Percentiles rank a stretch among this genome's conserved stretches.
phyloP scores from a whole-genome alignment of 1,139 yeast genomes.

The Keqinozyma sinolaborantium region DNA sequence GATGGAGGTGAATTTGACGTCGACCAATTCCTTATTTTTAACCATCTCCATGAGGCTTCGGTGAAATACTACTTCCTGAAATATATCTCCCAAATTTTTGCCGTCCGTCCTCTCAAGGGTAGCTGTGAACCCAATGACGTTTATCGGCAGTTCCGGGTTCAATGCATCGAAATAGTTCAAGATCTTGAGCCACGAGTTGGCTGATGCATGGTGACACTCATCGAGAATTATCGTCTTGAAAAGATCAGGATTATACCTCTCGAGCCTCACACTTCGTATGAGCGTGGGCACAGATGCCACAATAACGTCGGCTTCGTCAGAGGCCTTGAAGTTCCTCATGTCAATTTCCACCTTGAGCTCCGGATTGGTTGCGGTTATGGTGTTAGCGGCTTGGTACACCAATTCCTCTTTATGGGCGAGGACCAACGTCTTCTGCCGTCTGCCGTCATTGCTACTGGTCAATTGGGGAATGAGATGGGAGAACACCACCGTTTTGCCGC shows the following conservation, averaged over 20 bases:
- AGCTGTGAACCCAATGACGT: constrained; percentile 85
- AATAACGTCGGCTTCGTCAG: constrained; percentile 54
- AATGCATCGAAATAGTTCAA: constrained; percentile 57
- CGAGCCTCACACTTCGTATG: constrained; percentile 44
- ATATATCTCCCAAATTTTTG: constrained; percentile 50
- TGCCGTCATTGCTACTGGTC: constrained; percentile 17
- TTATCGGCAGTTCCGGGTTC: constrained; percentile 36
- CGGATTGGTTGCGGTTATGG: constrained; percentile 50
- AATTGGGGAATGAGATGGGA: constrained; percentile 58
- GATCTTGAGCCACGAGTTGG: constrained; percentile 59
- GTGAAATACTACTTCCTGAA: constrained; percentile 76
- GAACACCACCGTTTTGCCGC: constrained; percentile 90
- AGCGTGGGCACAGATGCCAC: constrained; percentile 79
- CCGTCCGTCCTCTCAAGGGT: constrained; percentile 71
- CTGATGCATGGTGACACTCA: constrained; percentile 93
- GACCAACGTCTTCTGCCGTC: constrained; percentile 55
- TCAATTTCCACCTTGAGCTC: constrained; percentile 60
- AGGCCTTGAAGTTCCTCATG: constrained; percentile 52
- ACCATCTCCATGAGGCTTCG: constrained; percentile 68
- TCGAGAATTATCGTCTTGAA: constrained; percentile 78
- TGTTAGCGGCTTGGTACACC: constrained; percentile 62
- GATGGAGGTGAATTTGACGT: constrained; percentile 63
- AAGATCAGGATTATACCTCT: constrained; percentile 50
- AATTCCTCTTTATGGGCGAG: constrained; percentile 83
- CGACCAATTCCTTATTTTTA: constrained; percentile 63